Percentiles rank a stretch among this genome's conserved stretches.
phyloP scores from a whole-genome alignment of 495 filamentous ascomycete species.

The Amorphotheca resinae region DNA sequence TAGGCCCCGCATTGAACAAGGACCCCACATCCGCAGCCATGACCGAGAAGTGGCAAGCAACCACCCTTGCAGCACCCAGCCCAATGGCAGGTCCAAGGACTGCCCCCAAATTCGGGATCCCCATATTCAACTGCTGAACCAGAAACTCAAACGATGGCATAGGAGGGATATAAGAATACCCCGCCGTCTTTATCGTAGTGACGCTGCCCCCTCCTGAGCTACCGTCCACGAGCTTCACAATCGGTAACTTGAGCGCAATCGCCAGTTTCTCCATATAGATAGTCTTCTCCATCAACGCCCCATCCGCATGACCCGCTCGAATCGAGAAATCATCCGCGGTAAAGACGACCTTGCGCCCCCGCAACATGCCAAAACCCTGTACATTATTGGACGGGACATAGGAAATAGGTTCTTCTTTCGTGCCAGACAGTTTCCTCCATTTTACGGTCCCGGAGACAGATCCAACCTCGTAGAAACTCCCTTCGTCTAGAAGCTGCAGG shows the following conservation, averaged over 20 bases:
- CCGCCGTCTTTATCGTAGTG: conserved; percentile 40
- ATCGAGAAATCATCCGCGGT: conserved; percentile 55
- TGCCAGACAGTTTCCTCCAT: conserved; percentile 34
- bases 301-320: conserved; percentile 49
- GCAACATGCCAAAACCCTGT: conserved; percentile 38
- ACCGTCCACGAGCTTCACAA: conserved; percentile 51
- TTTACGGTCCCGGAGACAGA: conserved; percentile 45
- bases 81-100: conserved; percentile 52
- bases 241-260: conserved; percentile 38
- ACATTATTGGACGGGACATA: conserved; percentile 45
- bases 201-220: conserved; percentile 49
- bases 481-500: conserved; percentile 38
- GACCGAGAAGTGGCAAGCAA: conserved; percentile 50
- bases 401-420: conserved; percentile 33
- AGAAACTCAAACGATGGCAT: conserved; percentile 37
- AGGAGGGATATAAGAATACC: conserved; percentile 45
- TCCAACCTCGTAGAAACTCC: conserved; percentile 43
- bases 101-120: conserved; percentile 50
- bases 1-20: conserved; percentile 51
- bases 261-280: conserved; percentile 45
- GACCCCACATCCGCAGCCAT: conserved; percentile 51
- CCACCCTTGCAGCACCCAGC: conserved; percentile 47
- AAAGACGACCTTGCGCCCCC: conserved; percentile 41
- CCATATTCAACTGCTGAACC: conserved; percentile 44
- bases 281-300: conserved; percentile 43